Evolutionary conservation across 768 basidiomycete genomes (phyloP), one percentile per base, ranked within the genome.

Genomic region (Tulasnella sp.): DNA sequence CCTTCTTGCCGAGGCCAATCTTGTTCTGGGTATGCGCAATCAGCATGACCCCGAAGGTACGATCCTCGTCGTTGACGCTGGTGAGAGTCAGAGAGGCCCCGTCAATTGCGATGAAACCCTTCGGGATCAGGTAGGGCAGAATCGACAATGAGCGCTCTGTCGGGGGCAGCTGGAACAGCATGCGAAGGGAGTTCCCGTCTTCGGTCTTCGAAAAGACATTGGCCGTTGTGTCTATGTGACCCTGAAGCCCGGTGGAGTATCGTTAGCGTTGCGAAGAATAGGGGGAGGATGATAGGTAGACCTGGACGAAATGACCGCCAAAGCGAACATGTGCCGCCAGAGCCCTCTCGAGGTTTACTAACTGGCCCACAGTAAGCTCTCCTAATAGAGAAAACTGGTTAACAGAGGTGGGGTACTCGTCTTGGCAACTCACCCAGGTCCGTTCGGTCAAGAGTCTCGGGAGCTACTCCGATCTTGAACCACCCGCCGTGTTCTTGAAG

Each of bases 231-330:
- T 99, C 96, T 60, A 98, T 85, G 69, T 99, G 96, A 15, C 86
- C 96, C 91, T 97, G 42, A 15, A 19, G 21, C 14, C 23, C 17
- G n/a, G 21, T 40, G 12, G 5, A 17, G 41, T 11, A 53, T 3
- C 12, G 34, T 34, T 41, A 34, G 25, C 49, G 11, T 4, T 34
- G 41, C 45, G 21, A 19, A 52, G 46, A 48, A 42, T 43, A 34
- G 51, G 12, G 32, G 35, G 27, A 35, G 8, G 27, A 57, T 42
- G 15, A 11, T 15, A 41, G 4, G 59, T 74, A 55, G 65, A 88
- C 92, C 80, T 98, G 94, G 19, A 99, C 96, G 67, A 93, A 92
- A 67, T 99, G 96, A 9, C 96, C 96, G 25, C 96, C 96, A 65
- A 98, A 96, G 56, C 94, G 75, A 15, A 79, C 82, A 71, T 92